Evolutionary conservation across 805 yeast genomes (phyloP), one percentile per base, ranked within the genome.

Genomic region (Yarrowia sp.): DNA sequence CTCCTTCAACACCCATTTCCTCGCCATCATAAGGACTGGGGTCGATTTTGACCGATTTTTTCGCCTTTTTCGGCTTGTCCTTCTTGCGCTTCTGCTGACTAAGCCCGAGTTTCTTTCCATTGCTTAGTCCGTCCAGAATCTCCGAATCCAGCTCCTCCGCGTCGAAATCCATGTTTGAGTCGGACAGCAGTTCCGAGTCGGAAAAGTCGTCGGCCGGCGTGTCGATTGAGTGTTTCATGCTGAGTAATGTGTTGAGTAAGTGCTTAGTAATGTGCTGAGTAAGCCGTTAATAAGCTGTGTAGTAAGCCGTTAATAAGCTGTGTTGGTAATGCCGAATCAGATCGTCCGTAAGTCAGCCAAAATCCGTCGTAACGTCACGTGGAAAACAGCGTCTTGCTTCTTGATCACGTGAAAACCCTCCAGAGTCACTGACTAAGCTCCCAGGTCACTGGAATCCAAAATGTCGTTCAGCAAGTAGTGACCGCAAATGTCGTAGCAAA

Each of bases 81-180:
- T 42, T 42, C 13, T 42, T 42, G 3, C 28, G 28, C 38, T 47
- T 47, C 22, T 18, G 53, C 28, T 55, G 39, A 18, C 33, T 41
- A 45, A 39, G 39, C 28, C 61, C 61, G 1, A 55, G 61, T 13
- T 41, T 55, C n/a, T 55, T 55, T 36, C 61, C 47, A 28, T 17
- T 39, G 3, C 61, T 47, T 4, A 55, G 38, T 2, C 61, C 61
- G 38, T 39, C 47, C 15, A 55, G 47, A 41, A 55, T 55, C 45
- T 36, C 61, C 11, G 61, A 22, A 38, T 55, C 61, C 15, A 55
- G 47, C 11, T 55, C 61, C 14, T 55, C 61, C 22, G 55, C 55
- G 31, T 55, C 61, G 39, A 39, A 31, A 15, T 55, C 47, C 61
- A 39, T 38, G 61, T 55, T 15, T 13, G 47, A 31, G 61, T 55